Conservation (phyloP, 139 green algal species). For the Pycnococcus provasolii region DNA sequence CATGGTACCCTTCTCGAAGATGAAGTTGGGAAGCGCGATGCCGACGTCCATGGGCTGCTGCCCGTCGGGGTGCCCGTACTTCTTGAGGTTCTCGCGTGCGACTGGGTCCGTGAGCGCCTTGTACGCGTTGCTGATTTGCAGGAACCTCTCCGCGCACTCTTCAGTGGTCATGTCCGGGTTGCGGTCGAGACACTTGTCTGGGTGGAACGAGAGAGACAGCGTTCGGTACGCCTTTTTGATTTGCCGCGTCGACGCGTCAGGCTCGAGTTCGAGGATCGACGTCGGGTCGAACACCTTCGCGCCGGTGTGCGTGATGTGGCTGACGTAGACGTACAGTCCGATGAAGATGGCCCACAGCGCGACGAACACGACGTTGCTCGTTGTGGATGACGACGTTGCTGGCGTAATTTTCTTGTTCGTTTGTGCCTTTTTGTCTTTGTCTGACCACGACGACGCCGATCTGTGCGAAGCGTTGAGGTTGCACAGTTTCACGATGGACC, state of each 20-base stretch:
- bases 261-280: background rate
- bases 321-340: background rate
- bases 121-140: slow-evolving; percentile 40
- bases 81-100: slow-evolving; percentile 37
- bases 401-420: background rate
- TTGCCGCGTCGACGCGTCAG: background rate
- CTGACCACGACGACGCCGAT: no score
- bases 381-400: background rate
- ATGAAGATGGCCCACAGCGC: background rate
- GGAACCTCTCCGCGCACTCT: slow-evolving; percentile 38
- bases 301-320: background rate
- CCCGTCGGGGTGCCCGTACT: slow-evolving; percentile 47
- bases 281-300: background rate
- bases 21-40: slow-evolving; percentile 37
- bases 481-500: background rate
- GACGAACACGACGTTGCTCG: background rate
- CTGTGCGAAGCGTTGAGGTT: background rate
- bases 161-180: background rate
- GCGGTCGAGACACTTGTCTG: slow-evolving; percentile 42
- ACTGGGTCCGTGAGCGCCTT: slow-evolving; percentile 42
- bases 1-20: slow-evolving; percentile 31
- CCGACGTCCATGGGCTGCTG: slow-evolving; percentile 33
- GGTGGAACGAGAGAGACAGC: slow-evolving; percentile 38
- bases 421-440: background rate
- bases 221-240: slow-evolving; percentile 12